Percentiles rank a stretch among this genome's conserved stretches.
These are phyloP conservation scores for Fomitiporia mediterranea DNA, from an alignment of 1,284 basidiomycete genomes.

Conservation along the genomic window DNA sequence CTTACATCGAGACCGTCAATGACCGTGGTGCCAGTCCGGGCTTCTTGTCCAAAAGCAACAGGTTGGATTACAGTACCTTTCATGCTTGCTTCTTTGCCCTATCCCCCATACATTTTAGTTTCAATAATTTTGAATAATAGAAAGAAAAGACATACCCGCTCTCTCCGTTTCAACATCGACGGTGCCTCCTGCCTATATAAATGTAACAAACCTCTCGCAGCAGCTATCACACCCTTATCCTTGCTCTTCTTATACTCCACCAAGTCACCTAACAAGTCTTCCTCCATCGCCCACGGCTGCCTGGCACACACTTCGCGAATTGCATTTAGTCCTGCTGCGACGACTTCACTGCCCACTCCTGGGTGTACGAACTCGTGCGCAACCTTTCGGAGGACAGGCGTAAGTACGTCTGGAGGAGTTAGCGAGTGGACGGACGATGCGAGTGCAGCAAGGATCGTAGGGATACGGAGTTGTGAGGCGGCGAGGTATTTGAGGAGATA, in stretches of 20 bases:
- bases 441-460: constrained; percentile 90
- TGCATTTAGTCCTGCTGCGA: constrained; percentile 93
- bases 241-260: constrained; percentile 93
- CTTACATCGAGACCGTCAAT: constrained; percentile 87
- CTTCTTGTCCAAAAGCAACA: constrained; percentile 76
- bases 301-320: constrained; percentile 90
- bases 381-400: constrained; percentile 87
- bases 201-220: constrained; percentile 82
- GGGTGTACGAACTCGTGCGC: constrained; percentile 97
- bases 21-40: constrained; percentile 67
- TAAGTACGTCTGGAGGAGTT: constrained; percentile 90
- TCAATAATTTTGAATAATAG: background rate
- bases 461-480: constrained; percentile 91
- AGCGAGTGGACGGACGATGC: constrained; percentile 96
- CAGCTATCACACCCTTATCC: constrained; percentile 91
- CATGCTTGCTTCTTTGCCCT: constrained; percentile 86
- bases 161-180: constrained; percentile 83
- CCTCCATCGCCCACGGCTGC: constrained; percentile 96
- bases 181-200: constrained; percentile 98
- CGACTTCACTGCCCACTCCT: constrained; percentile 92
- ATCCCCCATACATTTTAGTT: constrained; percentile 1
- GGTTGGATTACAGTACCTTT: constrained; percentile 49
- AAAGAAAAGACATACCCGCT: constrained; percentile 53
- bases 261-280: constrained; percentile 88
- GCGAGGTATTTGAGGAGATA: constrained; percentile 94